phyloP scores from a whole-genome alignment of 2,329 filamentous ascomycete species.

The Colletotrichum lini region DNA sequence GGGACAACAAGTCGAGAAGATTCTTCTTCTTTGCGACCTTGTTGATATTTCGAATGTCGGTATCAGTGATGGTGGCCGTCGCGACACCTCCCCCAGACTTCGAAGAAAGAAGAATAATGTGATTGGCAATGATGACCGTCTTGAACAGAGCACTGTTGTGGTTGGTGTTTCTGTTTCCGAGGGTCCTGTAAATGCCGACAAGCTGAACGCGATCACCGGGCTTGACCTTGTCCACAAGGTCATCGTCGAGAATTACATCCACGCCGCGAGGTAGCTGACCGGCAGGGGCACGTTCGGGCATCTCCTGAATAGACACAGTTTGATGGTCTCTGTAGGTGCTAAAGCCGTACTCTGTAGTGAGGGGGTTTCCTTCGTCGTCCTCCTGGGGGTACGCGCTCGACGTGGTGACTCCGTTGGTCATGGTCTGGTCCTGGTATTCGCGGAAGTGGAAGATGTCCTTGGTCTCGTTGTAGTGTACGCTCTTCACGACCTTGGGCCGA shows the following conservation, averaged over 20 bases:
- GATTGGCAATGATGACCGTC: slow-evolving; percentile 93
- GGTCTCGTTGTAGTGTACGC: slow-evolving; percentile 94
- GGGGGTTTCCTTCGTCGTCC: slow-evolving; percentile 91
- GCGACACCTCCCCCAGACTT: slow-evolving; percentile 97
- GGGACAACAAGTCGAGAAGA: slow-evolving; percentile 91
- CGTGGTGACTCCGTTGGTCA: slow-evolving; percentile 91
- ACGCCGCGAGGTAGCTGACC: slow-evolving; percentile 96
- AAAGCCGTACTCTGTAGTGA: slow-evolving; percentile 96
- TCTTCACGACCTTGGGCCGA: slow-evolving; percentile 96
- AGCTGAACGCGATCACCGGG: slow-evolving; percentile 96
- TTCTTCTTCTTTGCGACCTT: slow-evolving; percentile 96
- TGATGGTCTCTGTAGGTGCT: slow-evolving; percentile 97
- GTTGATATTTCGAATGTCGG: slow-evolving; percentile 98
- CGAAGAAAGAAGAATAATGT: slow-evolving; percentile 92
- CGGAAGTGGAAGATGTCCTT: slow-evolving; percentile 90
- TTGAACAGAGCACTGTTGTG: slow-evolving; percentile 95
- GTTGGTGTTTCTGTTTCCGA: slow-evolving; percentile 94
- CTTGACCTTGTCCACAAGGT: slow-evolving; percentile 94
- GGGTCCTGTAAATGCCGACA: slow-evolving; percentile 94
- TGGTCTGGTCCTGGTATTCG: slow-evolving; percentile 96
- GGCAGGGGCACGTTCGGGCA: slow-evolving; percentile 96
- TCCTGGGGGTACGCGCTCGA: slow-evolving; percentile 95
- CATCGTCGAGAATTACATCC: slow-evolving; percentile 96
- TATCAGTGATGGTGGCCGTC: slow-evolving; percentile 92
- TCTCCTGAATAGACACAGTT: slow-evolving; percentile 98